Percentiles rank a stretch among this genome's conserved stretches.
Evolutionary conservation across 1,139 yeast genomes (phyloP).

Genomic region (Ogataea hybrid): DNA sequence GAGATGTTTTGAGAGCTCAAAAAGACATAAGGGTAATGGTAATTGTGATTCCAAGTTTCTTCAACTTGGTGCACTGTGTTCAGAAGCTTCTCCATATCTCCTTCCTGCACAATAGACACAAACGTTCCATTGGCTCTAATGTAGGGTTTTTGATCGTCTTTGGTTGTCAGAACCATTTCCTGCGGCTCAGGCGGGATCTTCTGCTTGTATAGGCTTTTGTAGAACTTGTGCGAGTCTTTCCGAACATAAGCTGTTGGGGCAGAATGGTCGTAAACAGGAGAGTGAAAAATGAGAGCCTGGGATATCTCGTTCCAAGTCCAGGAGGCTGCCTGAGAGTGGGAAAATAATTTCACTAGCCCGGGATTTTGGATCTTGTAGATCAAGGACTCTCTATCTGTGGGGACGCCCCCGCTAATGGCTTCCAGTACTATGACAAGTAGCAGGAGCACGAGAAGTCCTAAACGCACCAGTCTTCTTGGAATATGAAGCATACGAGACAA

Average conservation of each 20-base stretch:
- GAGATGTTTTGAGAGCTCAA: slow-evolving; percentile 42
- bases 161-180: slow-evolving; percentile 35
- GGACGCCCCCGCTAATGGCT: slow-evolving; percentile 1
- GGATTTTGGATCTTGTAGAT: slow-evolving; percentile 12
- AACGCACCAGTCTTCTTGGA: slow-evolving; percentile 13
- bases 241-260: slow-evolving; percentile 19
- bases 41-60: slow-evolving; percentile 41
- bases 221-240: slow-evolving; percentile 15
- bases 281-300: slow-evolving; percentile 10
- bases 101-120: slow-evolving; percentile 44
- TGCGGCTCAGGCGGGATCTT: slow-evolving; percentile 38
- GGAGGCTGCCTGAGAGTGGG: not conserved
- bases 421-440: slow-evolving; percentile 4
- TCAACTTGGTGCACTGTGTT: slow-evolving; percentile 41
- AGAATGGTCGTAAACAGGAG: slow-evolving; percentile 22
- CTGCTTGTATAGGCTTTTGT: slow-evolving; percentile 8
- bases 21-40: slow-evolving; percentile 49
- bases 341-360: not conserved
- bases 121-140: slow-evolving; percentile 48
- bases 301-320: slow-evolving; percentile 14
- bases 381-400: slow-evolving; percentile 4
- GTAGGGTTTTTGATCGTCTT: slow-evolving; percentile 27
- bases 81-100: slow-evolving; percentile 37
- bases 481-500: slow-evolving; percentile 5
- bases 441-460: slow-evolving; percentile 6